Evolutionary conservation across 352 stramenopile species (phyloP).

Genomic region (Globisporangium rhizosaccharum): DNA sequence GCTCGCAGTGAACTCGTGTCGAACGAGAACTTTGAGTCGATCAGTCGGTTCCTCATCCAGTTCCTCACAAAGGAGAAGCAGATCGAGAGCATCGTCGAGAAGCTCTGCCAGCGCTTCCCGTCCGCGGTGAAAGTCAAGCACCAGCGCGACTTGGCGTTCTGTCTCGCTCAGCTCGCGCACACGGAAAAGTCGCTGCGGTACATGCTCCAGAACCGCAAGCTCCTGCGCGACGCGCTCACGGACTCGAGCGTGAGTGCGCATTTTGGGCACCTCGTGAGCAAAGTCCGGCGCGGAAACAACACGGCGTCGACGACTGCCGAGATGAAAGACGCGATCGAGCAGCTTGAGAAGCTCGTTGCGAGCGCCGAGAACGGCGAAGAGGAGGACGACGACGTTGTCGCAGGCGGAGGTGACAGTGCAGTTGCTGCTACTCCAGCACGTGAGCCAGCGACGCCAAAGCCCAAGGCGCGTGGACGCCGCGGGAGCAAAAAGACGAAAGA

Average conservation of each 20-base stretch:
- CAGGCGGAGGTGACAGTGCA: neutral
- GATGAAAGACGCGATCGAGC: constrained; percentile 70
- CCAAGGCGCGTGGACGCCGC: constrained; percentile 26
- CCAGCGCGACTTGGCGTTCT: constrained; percentile 91
- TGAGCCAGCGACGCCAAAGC: constrained; percentile 25
- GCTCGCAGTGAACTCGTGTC: constrained; percentile 60
- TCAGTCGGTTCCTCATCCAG: constrained; percentile 95
- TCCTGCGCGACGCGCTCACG: constrained; percentile 90
- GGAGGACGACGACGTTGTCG: constrained; percentile 23
- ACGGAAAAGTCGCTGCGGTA: constrained; percentile 94
- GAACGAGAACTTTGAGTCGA: constrained; percentile 88
- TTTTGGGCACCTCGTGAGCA: constrained; percentile 86
- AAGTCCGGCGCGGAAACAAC: constrained; percentile 37
- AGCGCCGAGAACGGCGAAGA: constrained; percentile 48
- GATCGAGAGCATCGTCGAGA: constrained; percentile 82
- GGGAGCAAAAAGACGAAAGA: constrained; percentile 30
- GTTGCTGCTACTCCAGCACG: neutral
- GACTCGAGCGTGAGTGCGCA: constrained; percentile 89
- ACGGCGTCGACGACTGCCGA: constrained; percentile 38
- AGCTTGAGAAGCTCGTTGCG: constrained; percentile 54
- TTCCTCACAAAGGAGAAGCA: constrained; percentile 97
- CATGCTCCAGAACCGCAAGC: constrained; percentile 82
- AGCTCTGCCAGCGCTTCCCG: constrained; percentile 93
- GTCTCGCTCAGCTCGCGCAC: constrained; percentile 90
- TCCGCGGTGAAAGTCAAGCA: constrained; percentile 66